phyloP scores from a whole-genome alignment of 2,329 filamentous ascomycete species.

The Colletotrichum sp. region DNA sequence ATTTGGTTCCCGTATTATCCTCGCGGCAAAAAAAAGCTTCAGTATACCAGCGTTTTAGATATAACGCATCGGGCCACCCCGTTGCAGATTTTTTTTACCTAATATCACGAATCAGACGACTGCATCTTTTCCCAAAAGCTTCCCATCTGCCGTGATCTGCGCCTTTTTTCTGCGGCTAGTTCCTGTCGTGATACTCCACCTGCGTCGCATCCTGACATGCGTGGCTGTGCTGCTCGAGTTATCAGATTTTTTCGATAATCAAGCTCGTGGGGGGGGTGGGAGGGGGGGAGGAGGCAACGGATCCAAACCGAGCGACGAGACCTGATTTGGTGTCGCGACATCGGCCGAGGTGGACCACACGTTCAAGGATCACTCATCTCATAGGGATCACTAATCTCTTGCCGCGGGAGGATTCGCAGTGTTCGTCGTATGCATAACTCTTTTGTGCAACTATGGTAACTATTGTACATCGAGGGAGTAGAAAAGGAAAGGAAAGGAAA shows the following conservation, averaged over 20 bases:
- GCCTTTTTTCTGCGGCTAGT: background rate
- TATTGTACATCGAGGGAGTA: background rate
- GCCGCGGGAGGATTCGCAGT: background rate
- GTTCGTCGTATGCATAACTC: background rate
- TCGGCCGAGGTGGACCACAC: background rate
- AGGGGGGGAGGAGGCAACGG: background rate
- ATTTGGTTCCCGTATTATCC: background rate
- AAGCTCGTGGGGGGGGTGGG: background rate
- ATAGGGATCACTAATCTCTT: background rate
- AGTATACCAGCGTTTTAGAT: constrained; percentile 18
- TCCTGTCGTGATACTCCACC: background rate
- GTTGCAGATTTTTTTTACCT: constrained; percentile 16
- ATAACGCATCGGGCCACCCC: constrained; percentile 3
- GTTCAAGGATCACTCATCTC: background rate
- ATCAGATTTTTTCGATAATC: constrained; percentile 2
- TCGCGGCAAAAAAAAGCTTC: background rate
- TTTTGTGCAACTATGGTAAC: background rate
- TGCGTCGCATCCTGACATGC: background rate
- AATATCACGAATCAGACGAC: constrained; percentile 17
- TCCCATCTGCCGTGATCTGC: background rate
- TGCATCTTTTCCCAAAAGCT: background rate
- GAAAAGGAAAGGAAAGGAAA: background rate
- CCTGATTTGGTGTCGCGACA: background rate
- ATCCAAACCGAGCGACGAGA: background rate
- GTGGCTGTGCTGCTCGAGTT: background rate